Percentiles rank a stretch among this genome's conserved stretches.
These are phyloP conservation scores for Colletotrichum lindemuthianum DNA, from an alignment of 2,329 filamentous ascomycete species.

Conservation along the genomic window DNA sequence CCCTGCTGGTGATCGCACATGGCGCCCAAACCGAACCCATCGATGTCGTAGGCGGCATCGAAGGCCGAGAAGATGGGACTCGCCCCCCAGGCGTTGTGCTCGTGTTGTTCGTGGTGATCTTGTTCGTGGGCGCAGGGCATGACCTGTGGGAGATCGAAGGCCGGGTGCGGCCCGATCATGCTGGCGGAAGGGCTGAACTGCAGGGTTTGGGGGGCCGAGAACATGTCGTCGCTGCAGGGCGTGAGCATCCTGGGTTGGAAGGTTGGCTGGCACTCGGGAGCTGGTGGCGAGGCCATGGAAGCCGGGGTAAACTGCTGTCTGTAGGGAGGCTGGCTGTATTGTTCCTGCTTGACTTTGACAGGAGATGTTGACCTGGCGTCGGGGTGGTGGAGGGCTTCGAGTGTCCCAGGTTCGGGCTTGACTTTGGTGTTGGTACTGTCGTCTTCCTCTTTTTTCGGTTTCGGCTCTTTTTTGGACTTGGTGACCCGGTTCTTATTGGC, in stretches of 20 bases:
- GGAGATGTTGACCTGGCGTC: conserved; percentile 29
- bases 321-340: conserved; percentile 42
- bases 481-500: conserved; percentile 55
- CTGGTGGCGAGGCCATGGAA: conserved; percentile 49
- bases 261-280: conserved; percentile 41
- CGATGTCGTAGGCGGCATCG: conserved; percentile 51
- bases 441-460: conserved; percentile 51
- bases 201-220: conserved; percentile 43
- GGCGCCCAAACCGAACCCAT: conserved; percentile 46
- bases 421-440: conserved; percentile 40
- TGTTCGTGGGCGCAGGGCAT: conserved; percentile 41
- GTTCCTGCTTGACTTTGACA: conserved; percentile 52
- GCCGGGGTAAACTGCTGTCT: conserved; percentile 49
- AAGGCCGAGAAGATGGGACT: conserved; percentile 52
- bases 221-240: conserved; percentile 63
- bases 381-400: conserved; percentile 33
- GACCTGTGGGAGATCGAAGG: conserved; percentile 44
- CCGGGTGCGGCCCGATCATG: conserved; percentile 42
- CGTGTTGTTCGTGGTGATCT: conserved; percentile 44
- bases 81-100: conserved; percentile 44
- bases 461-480: conserved; percentile 56
- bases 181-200: conserved; percentile 46
- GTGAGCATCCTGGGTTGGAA: conserved; percentile 58
- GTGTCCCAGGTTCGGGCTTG: conserved; percentile 52
- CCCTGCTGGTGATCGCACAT: conserved; percentile 45